phyloP scores from a whole-genome alignment of 768 basidiomycete species.

The Austroboletus festivus region DNA sequence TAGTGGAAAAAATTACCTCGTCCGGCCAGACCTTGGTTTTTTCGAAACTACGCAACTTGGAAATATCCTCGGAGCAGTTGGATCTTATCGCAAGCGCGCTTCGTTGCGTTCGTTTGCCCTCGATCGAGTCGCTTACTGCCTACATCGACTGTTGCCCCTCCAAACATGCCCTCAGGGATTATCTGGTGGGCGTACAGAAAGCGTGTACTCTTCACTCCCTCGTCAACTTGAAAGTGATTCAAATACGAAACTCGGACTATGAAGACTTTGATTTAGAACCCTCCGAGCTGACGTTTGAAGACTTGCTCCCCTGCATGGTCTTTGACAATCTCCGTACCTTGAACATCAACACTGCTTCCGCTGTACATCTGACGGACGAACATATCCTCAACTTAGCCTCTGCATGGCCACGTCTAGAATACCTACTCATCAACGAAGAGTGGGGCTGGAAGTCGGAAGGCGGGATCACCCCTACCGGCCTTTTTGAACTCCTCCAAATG shows the following conservation, averaged over 20 bases:
- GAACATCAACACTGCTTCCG: conserved; percentile 10
- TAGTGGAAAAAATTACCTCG: conserved; percentile 1
- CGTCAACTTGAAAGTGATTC: conserved; percentile 5
- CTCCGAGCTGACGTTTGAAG: conserved; percentile 15
- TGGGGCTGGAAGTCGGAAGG: conserved; percentile 18
- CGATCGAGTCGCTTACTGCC: conserved; percentile 7
- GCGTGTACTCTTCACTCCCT: conserved; percentile 5
- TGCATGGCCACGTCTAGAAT: conserved; percentile 16
- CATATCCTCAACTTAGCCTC: conserved; percentile 13
- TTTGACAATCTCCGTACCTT: conserved; percentile 12
- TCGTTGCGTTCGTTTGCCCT: conserved; percentile 3
- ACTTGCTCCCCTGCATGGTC: conserved; percentile 14
- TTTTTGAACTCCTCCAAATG: conserved; percentile 11
- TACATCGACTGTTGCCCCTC: conserved; percentile 10
- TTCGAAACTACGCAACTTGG: conserved; percentile 8
- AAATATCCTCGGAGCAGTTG: conserved; percentile 9
- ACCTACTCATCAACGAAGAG: conserved; percentile 16
- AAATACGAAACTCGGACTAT: conserved; percentile 5
- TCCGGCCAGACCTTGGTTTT: conserved; percentile 3
- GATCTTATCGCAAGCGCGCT: not conserved
- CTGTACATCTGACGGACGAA: conserved; percentile 8
- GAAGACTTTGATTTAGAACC: not conserved
- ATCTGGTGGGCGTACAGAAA: conserved; percentile 4
- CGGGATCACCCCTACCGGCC: conserved; percentile 19
- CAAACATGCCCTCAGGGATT: conserved; percentile 7